phyloP scores from a whole-genome alignment of 495 filamentous ascomycete genomes.

The Penicillium cinerascens region DNA sequence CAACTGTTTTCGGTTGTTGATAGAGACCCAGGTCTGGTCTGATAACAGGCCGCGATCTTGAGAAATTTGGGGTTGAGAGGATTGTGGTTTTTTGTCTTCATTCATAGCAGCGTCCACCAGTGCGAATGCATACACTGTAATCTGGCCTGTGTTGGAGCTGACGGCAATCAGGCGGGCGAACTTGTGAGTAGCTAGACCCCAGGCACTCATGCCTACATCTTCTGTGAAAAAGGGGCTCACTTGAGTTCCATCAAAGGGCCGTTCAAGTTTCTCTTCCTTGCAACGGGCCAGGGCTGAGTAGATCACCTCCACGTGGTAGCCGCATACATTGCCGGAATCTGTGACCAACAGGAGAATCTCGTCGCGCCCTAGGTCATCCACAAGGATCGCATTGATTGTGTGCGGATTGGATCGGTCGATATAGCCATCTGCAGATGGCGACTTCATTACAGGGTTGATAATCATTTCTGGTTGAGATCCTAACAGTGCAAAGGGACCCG shows the following conservation, averaged over 20 bases:
- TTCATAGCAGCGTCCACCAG: constrained; percentile 39
- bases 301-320: constrained; percentile 66
- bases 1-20: constrained; percentile 26
- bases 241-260: constrained; percentile 27
- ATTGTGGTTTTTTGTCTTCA: constrained; percentile 20
- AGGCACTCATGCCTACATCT: constrained; percentile 74
- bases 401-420: constrained; percentile 60
- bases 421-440: constrained; percentile 45
- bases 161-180: constrained; percentile 76
- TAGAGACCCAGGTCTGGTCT: constrained; percentile 37
- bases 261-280: constrained; percentile 17
- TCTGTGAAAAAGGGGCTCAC: constrained; percentile 64
- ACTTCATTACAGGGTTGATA: constrained; percentile 58
- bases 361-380: constrained; percentile 74
- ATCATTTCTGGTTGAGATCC: constrained; percentile 59
- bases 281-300: constrained; percentile 41
- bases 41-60: neutral
- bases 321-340: constrained; percentile 87
- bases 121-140: constrained; percentile 73
- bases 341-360: constrained; percentile 75
- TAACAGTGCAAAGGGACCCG: constrained; percentile 61
- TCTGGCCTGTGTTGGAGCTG: constrained; percentile 64
- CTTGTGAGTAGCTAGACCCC: constrained; percentile 86
- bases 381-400: constrained; percentile 71
- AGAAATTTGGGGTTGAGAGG: constrained; percentile 7